phyloP scores from a whole-genome alignment of 345 rosid species.

The Reutealis trisperma region DNA sequence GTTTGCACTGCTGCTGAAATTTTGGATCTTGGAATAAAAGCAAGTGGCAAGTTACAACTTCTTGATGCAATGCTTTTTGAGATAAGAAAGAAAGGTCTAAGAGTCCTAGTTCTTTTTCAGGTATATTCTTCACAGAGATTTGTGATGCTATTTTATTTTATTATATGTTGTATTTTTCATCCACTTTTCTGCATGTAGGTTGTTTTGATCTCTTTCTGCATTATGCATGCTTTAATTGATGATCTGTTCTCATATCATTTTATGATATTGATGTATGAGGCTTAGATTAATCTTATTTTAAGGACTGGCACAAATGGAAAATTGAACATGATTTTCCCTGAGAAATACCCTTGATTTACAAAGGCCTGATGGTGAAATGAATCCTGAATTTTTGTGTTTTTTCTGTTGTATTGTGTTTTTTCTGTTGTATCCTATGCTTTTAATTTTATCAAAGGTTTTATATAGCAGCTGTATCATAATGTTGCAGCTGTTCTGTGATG shows the following conservation, averaged over 20 bases:
- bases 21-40: constrained; percentile 78
- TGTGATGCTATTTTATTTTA: too few species aligned
- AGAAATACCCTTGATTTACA: background rate
- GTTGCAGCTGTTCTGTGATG: too few species aligned
- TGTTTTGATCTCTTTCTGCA: constrained; percentile 7
- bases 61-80: constrained; percentile 73
- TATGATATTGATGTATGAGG: background rate
- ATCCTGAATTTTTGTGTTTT: too few species aligned
- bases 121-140: constrained; percentile 38
- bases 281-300: background rate
- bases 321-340: background rate
- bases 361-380: background rate
- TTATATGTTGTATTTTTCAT: background rate
- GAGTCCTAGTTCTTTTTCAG: constrained; percentile 85
- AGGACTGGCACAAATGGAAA: background rate
- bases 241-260: background rate
- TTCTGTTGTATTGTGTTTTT: too few species aligned
- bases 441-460: too few species aligned
- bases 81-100: constrained; percentile 50
- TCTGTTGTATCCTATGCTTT: too few species aligned
- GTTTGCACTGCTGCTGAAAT: constrained; percentile 36
- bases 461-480: too few species aligned
- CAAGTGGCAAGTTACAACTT: constrained; percentile 83
- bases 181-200: background rate
- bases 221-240: background rate